Evolutionary conservation across 73 alveolate genomes (phyloP), one percentile per base, ranked within the genome.

Genomic region (Paramecium biaurelia): DNA sequence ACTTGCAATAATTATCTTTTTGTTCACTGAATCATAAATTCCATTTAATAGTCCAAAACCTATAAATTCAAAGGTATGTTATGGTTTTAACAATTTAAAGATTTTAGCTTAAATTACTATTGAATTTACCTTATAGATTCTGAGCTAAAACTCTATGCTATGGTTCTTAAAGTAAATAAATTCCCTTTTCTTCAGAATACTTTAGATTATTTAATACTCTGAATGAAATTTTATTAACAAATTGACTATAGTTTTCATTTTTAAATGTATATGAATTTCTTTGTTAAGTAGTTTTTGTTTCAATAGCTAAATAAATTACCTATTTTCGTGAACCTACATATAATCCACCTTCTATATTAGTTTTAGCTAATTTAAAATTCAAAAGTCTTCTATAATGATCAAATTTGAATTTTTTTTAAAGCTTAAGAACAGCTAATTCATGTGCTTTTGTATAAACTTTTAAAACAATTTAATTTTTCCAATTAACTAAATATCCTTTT

Each of bases 21-120:
- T 41, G 15, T 79, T 76, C 10, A 79, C 72, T 9, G 74, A 43
- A 79, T 79, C 90, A 43, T 79, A 79, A 24, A 79, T 79, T 1
- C 76, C 90, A 79, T 79, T 79, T 47, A 79, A 79, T 43, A 79
- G 1, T 2, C 90, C 90, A 18, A 43, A 79, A 20, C 90, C 90
- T 1, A 79, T 12, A 47, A 79, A 79, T 79, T 79, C 90, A 47
- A 42, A 79, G 24, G 21, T 8, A 47, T 79, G 28, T 5, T 43
- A 10, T 37, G 90, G 90, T 41, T 23, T 26, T 37, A 15, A 2
- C 53, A 79, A 12, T 24, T 26, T 79, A 18, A 79, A 47, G 8
- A 79, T 79, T 79, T 79, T 79, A 38, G 90, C 90, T 79, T 53
- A 53, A 79, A 20, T 45, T 79, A 43, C 18, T 7, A 43, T 30